Percentiles rank a stretch among this genome's conserved stretches.
Conservation (phyloP, 768 basidiomycete species). For the Tephrocybe rancida region DNA sequence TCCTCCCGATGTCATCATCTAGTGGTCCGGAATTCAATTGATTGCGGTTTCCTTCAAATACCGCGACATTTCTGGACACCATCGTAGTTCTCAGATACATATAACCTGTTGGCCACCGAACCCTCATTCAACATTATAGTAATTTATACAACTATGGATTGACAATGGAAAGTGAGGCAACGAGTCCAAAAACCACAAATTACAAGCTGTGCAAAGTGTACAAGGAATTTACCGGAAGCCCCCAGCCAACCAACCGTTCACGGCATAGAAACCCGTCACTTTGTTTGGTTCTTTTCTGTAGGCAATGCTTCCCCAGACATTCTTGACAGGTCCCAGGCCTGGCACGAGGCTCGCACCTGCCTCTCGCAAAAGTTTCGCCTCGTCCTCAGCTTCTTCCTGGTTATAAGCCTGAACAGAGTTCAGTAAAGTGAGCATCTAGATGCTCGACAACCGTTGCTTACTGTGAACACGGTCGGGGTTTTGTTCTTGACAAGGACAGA, state of each 20-base stretch:
- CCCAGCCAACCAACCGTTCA: constrained; percentile 37
- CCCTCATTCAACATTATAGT: no score
- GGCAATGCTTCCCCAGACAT: constrained; percentile 34
- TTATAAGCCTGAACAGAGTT: constrained; percentile 30
- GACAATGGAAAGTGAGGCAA: no score
- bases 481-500: constrained; percentile 23
- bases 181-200: no score
- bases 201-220: no score
- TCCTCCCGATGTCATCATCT: no score
- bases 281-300: constrained; percentile 28
- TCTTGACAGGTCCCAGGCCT: constrained; percentile 27
- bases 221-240: constrained; percentile 28
- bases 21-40: no score
- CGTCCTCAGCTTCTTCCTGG: constrained; percentile 28
- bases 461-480: constrained; percentile 36
- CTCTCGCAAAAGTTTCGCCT: constrained; percentile 22
- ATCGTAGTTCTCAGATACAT: no score
- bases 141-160: no score
- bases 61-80: no score
- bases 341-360: constrained; percentile 26
- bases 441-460: constrained; percentile 16
- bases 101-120: no score
- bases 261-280: constrained; percentile 34
- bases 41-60: no score
- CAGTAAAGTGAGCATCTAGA: no score